phyloP scores from a whole-genome alignment of 1,139 yeast species.

The Meyerozyma elateridarum region DNA sequence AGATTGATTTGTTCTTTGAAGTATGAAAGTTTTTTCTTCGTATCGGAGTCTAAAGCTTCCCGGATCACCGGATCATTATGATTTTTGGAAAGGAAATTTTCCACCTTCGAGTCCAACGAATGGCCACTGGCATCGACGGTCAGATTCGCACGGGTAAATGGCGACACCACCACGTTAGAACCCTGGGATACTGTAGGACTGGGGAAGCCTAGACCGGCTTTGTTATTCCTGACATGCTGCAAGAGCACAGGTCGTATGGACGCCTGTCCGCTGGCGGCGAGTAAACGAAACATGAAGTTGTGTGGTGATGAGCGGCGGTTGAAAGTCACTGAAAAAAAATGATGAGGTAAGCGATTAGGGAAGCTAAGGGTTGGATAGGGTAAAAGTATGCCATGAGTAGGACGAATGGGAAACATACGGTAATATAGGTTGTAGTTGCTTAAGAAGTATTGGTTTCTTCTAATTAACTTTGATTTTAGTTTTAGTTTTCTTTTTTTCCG shows the following conservation, averaged over 20 bases:
- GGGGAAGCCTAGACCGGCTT: constrained; percentile 9
- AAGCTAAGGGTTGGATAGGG: too few relatives aligned
- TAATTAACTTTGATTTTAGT: too few relatives aligned
- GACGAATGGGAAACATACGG: too few relatives aligned
- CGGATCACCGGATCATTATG: constrained; percentile 22
- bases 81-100: constrained; percentile 15
- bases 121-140: constrained; percentile 5
- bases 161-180: constrained; percentile 5
- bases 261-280: constrained; percentile 31
- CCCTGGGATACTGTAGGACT: constrained; percentile 3
- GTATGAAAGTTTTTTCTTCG: constrained; percentile 19
- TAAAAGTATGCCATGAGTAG: too few relatives aligned
- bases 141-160: constrained; percentile 17
- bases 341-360: too few relatives aligned
- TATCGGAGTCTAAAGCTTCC: constrained; percentile 19
- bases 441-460: too few relatives aligned
- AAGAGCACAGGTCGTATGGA: constrained; percentile 37
- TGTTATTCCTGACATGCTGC: constrained; percentile 35
- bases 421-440: too few relatives aligned
- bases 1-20: constrained; percentile 26
- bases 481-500: too few relatives aligned
- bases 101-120: constrained; percentile 11
- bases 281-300: constrained; percentile 34
- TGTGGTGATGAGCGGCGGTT: too few relatives aligned
- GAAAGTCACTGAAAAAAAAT: too few relatives aligned